Evolutionary conservation across 495 filamentous ascomycete genomes (phyloP), one percentile per base, ranked within the genome.

Genomic region (Patellaria atrata): DNA sequence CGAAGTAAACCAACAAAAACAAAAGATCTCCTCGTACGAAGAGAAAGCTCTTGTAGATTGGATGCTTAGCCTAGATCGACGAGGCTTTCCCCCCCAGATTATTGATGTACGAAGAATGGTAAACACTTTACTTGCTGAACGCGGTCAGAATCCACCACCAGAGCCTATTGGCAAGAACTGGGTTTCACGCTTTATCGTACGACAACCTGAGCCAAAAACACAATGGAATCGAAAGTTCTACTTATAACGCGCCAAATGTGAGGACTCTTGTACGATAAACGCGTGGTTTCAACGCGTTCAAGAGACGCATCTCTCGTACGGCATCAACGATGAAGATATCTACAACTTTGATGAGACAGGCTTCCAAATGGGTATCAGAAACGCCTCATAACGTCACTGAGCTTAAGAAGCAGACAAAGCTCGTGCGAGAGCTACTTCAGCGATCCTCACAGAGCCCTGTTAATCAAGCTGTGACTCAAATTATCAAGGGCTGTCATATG

Each of bases 331-430:
- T 15, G 36, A 43, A 13, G 22, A 41, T 26, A 41, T 41, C 16
- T 43, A 41, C 16, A 43, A 41, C 27, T 33, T 43, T 23, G 36
- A 43, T 43, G 22, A 43, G 20, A 23, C 25, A 24, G 40, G 40
- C 24, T 42, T 43, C 33, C 13, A 16, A 18, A 41, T 33, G 22
- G 38, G 30, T 28, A 27, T 34, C 22, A 11, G 9, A 40, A 40
- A 40, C 30, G 35, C 38, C 30, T 27, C 26, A 17, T 31, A 40
- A 26, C 22, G 38, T 24, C 15, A 20, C 23, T 25, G 22, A 40
- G 30, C 15, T 34, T 18, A 19, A 33, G 28, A 33, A 20, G 16
- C 14, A 33, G 5, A 19, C 14, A 33, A 18, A 15, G 19, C 17
- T 33, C 9, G 30, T 33, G 19, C 30, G n/a, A n/a, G n/a, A n/a